Evolutionary conservation across 169 alveolate species (phyloP).

Genomic region (Haemoproteus tartakovskyi): DNA sequence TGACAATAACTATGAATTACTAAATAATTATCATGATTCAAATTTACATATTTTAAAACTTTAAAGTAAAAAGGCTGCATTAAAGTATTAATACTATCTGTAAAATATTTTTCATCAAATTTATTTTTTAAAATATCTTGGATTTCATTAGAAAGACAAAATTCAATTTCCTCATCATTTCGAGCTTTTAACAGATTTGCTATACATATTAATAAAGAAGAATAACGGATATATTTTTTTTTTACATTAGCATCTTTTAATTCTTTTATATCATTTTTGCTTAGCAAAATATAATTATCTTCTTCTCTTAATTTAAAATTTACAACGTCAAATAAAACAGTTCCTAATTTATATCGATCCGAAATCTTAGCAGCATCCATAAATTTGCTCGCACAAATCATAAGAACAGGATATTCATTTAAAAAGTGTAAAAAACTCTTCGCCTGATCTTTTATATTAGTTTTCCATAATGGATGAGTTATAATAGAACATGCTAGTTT

Average conservation of each 20-base stretch:
- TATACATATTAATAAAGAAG: conserved; percentile 26
- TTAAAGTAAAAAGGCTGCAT: conserved; percentile 56
- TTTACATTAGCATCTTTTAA: conserved; percentile 8
- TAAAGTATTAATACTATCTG: conserved; percentile 35
- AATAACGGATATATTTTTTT: conserved; percentile 17
- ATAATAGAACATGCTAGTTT: conserved; percentile 27
- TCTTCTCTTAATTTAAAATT: conserved; percentile 29
- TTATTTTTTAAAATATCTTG: conserved; percentile 10
- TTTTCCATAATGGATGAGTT: conserved; percentile 29
- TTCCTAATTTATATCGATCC: conserved; percentile 27
- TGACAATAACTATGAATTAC: conserved; percentile 19
- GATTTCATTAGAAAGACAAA: conserved; percentile 35
- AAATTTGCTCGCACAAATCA: conserved; percentile 49
- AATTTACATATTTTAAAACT: conserved; percentile 26
- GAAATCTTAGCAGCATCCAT: conserved; percentile 4
- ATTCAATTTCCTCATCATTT: conserved; percentile 31
- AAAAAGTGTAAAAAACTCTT: conserved; percentile 15
- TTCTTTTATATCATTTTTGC: neutral
- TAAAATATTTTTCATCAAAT: conserved; percentile 24
- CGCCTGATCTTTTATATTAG: conserved; percentile 50
- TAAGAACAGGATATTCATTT: conserved; percentile 58
- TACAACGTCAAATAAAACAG: conserved; percentile 42
- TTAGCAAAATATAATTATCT: conserved; percentile 1
- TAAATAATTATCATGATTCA: conserved; percentile 22
- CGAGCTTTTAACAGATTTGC: conserved; percentile 33